Conservation (phyloP, 441 rosid species). For the Populus tomentosa region DNA sequence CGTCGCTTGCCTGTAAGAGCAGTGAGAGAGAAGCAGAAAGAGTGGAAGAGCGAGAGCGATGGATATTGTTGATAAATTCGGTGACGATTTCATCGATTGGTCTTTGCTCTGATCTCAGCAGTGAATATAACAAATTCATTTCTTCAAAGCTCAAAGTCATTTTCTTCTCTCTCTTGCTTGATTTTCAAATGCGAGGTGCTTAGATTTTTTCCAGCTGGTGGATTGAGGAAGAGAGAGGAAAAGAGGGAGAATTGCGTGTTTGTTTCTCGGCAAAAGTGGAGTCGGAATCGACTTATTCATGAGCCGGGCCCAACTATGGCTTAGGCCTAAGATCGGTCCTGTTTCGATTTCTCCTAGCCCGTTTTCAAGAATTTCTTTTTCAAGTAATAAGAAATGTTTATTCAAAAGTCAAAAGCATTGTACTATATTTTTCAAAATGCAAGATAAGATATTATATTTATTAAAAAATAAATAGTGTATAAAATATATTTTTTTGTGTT, state of each 20-base stretch:
- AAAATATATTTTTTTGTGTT: too few species aligned
- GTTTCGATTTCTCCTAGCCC: too few species aligned
- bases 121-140: conserved; percentile 26
- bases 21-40: conserved; percentile 57
- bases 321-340: too few species aligned
- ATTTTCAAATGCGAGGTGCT: not conserved
- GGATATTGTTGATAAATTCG: conserved; percentile 62
- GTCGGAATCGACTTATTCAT: not conserved
- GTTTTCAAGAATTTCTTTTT: too few species aligned
- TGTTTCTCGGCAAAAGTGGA: not conserved
- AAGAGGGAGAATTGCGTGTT: not conserved
- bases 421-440: too few species aligned
- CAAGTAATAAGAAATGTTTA: too few species aligned
- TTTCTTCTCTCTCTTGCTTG: not conserved
- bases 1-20: conserved; percentile 51
- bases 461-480: too few species aligned
- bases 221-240: not conserved
- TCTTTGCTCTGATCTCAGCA: conserved; percentile 55
- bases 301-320: too few species aligned
- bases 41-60: conserved; percentile 36
- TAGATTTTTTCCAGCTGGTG: not conserved
- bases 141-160: conserved; percentile 46
- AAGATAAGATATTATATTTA: too few species aligned
- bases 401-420: too few species aligned
- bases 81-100: conserved; percentile 52